Conservation (phyloP, 1,139 yeast species). For the Zygosaccharomyces sapae region DNA sequence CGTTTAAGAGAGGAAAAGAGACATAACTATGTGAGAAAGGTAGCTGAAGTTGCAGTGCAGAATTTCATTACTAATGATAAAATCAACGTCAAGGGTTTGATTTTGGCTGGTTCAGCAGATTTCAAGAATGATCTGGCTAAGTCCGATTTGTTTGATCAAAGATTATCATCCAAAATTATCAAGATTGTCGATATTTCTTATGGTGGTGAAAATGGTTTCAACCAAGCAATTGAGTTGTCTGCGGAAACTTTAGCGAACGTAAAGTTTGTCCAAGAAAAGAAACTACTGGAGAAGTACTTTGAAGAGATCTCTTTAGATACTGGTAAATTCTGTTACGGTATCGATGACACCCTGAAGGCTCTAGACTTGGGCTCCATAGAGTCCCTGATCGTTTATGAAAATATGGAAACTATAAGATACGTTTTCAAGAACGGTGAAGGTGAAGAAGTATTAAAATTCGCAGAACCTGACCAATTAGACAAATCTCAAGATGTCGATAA, state of each 20-base stretch:
- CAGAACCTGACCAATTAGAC: conserved; percentile 65
- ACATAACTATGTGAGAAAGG: conserved; percentile 96
- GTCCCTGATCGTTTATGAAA: conserved; percentile 85
- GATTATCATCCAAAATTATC: conserved; percentile 81
- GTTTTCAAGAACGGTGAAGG: conserved; percentile 83
- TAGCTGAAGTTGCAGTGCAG: conserved; percentile 97
- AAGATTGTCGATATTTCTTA: conserved; percentile 94
- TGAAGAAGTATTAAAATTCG: conserved; percentile 67
- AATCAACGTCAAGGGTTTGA: conserved; percentile 88
- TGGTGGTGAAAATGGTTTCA: conserved; percentile 99
- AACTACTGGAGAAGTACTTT: conserved; percentile 82
- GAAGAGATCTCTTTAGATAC: conserved; percentile 97
- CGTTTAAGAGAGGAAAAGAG: conserved; percentile 98
- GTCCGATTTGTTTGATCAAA: conserved; percentile 87
- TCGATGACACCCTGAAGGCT: conserved; percentile 93
- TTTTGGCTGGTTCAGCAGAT: conserved; percentile 98
- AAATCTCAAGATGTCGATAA: conserved; percentile 77
- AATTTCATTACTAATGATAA: conserved; percentile 90
- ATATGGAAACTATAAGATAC: conserved; percentile 78
- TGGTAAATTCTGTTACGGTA: conserved; percentile 96
- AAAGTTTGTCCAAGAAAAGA: conserved; percentile 96
- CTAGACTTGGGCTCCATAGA: conserved; percentile 95
- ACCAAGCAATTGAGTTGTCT: conserved; percentile 95
- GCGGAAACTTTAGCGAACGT: conserved; percentile 96
- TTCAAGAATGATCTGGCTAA: conserved; percentile 90